These are phyloP conservation scores for Plasmodiophora brassicae DNA, from an alignment of 208 protist genomes.

Conservation along the genomic window DNA sequence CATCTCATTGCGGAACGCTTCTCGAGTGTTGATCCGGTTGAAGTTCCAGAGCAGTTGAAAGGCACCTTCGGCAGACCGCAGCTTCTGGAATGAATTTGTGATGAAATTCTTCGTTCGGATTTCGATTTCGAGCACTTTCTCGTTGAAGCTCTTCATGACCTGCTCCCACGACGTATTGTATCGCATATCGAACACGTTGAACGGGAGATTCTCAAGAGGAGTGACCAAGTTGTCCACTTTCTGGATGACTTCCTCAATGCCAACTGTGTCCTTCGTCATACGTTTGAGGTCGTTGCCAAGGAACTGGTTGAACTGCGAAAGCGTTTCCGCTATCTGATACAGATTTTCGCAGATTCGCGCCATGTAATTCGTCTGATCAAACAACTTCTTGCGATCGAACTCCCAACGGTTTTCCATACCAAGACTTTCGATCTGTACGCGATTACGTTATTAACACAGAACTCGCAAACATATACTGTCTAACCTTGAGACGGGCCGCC, in stretches of 20 bases:
- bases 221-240: constrained; percentile 85
- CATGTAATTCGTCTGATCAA: constrained; percentile 95
- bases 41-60: constrained; percentile 93
- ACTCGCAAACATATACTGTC: not conserved
- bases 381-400: constrained; percentile 90
- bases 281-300: constrained; percentile 83
- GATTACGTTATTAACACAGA: not conserved
- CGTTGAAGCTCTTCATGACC: constrained; percentile 74
- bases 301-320: constrained; percentile 91
- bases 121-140: constrained; percentile 81
- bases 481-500: not conserved
- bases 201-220: constrained; percentile 85
- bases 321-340: constrained; percentile 79
- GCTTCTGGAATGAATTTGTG: constrained; percentile 91
- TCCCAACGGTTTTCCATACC: constrained; percentile 92
- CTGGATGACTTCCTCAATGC: constrained; percentile 87
- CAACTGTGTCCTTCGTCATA: constrained; percentile 86
- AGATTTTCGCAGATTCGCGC: constrained; percentile 85
- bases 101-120: constrained; percentile 87
- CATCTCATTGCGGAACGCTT: constrained; percentile 78
- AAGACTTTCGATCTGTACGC: constrained; percentile 76
- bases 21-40: constrained; percentile 78
- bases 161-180: constrained; percentile 59
- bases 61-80: constrained; percentile 89
- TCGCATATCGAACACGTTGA: constrained; percentile 85